Base-by-base conservation (phyloP, 2,329 filamentous ascomycete genomes). In the Paraconiothyrium brasiliense region DNA sequence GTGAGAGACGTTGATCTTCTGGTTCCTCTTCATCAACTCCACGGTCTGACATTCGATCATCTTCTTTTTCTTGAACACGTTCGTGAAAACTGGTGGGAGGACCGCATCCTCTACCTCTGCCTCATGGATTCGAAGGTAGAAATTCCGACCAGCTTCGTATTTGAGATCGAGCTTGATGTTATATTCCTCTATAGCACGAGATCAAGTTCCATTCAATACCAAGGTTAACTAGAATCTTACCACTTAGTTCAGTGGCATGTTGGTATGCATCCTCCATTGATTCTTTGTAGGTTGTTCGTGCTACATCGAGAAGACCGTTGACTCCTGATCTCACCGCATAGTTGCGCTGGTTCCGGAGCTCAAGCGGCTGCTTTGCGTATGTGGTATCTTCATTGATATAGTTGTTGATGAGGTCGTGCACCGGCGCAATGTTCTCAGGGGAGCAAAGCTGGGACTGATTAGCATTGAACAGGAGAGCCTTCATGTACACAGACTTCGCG, bases 241-340 rank as follows among this genome's bases (percentile, higher is more conserved):
- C 83, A 64, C 87, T 87, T 11, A 97, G 78, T 16, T 88, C 84
- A 24, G 87, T 84, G 2, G 94, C 84, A 74, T 94, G 87, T 55
- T 90, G 84, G 67, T 90, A 86, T 4, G 92, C 87, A 76, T 97
- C 92, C 52, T 90, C 87, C 5, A 90, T 95, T 1, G 91, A 88
- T 75, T 98, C 94, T 70, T 95, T 96, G 79, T 95, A 97, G 0
- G 92, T 93, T 71, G 93, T 90, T 5, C 94, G 87, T 37, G 93
- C 92, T 41, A 97, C 91, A 78, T 97, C 94, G 4, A 98, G 86
- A 59, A 97, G 86, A 2, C 92, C 92, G 69, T 92, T 93, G 46
- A 95, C 88, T 0, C 92, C 92, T 49, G 92, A 88, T 86, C 91
- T 95, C 35, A 98, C 90, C 24, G 94, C 94, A 80, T 96, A 97